Evolutionary conservation across 495 filamentous ascomycete genomes (phyloP).

Genomic region (Glonium stellatum): DNA sequence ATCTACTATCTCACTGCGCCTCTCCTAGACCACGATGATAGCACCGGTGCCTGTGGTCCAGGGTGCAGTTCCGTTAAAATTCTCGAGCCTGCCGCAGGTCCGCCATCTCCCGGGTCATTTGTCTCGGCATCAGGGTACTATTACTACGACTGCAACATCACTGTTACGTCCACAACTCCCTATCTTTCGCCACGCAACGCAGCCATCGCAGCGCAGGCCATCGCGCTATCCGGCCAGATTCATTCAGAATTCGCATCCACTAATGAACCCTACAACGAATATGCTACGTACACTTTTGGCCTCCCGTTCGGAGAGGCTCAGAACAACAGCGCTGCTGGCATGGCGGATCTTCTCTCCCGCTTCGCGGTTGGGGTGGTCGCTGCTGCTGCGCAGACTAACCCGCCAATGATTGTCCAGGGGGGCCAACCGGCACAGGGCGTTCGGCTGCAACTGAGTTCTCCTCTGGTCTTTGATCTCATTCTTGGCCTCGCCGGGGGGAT

Average conservation of each 20-base stretch:
- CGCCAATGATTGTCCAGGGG: neutral
- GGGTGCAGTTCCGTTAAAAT: neutral
- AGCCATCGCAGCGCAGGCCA: neutral
- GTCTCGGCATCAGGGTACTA: neutral
- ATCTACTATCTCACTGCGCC: neutral
- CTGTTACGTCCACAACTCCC: neutral
- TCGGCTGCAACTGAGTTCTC: neutral
- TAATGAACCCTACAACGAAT: neutral
- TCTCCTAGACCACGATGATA: neutral
- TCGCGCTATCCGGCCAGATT: too few relatives aligned
- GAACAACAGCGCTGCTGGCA: neutral
- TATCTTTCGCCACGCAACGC: neutral
- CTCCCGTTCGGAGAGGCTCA: neutral
- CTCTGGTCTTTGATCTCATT: neutral
- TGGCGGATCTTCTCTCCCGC: neutral
- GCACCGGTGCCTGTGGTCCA: neutral
- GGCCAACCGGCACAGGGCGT: neutral
- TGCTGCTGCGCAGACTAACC: neutral
- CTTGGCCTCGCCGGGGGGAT: neutral
- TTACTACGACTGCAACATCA: conserved; percentile 35
- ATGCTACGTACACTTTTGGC: neutral
- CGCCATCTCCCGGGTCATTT: neutral
- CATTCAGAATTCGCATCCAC: too few relatives aligned
- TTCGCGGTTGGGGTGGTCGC: neutral
- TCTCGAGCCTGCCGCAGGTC: neutral